Evolutionary conservation across 495 filamentous ascomycete genomes (phyloP).

Genomic region (Hypoxylon perforatum): DNA sequence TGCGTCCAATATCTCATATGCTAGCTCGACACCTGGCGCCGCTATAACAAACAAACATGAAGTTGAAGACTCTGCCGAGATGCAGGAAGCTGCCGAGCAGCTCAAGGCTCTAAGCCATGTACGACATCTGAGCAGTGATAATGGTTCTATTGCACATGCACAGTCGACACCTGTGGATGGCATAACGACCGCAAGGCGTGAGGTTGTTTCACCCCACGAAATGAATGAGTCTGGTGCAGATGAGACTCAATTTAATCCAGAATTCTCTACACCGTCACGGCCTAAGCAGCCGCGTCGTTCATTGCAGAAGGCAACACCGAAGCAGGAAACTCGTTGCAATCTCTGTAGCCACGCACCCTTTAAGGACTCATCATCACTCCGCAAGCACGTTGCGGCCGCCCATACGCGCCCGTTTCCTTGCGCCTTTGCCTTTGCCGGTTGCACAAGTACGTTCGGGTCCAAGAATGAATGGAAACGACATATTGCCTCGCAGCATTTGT

Average conservation of each 20-base stretch:
- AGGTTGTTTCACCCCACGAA: slow-evolving; percentile 58
- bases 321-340: slow-evolving; percentile 65
- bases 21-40: slow-evolving; percentile 34
- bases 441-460: slow-evolving; percentile 82
- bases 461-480: slow-evolving; percentile 99
- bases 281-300: slow-evolving; percentile 57
- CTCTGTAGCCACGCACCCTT: slow-evolving; percentile 68
- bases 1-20: slow-evolving; percentile 34
- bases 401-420: slow-evolving; percentile 82
- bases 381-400: slow-evolving; percentile 70
- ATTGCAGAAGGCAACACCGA: slow-evolving; percentile 61
- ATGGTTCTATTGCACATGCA: slow-evolving; percentile 37
- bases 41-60: slow-evolving; percentile 55
- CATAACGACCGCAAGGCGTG: slow-evolving; percentile 39
- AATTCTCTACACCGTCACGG: slow-evolving; percentile 56
- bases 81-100: slow-evolving; percentile 69
- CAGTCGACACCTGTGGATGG: slow-evolving; percentile 29
- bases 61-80: slow-evolving; percentile 67
- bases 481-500: slow-evolving; percentile 88
- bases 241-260: slow-evolving; percentile 49
- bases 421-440: slow-evolving; percentile 86
- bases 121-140: slow-evolving; percentile 59
- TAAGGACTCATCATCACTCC: slow-evolving; percentile 66
- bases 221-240: slow-evolving; percentile 52
- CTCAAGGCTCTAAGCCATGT: slow-evolving; percentile 68